Base-by-base conservation (phyloP, 2,329 filamentous ascomycete genomes). In the Endoconidiophora polonica region DNA sequence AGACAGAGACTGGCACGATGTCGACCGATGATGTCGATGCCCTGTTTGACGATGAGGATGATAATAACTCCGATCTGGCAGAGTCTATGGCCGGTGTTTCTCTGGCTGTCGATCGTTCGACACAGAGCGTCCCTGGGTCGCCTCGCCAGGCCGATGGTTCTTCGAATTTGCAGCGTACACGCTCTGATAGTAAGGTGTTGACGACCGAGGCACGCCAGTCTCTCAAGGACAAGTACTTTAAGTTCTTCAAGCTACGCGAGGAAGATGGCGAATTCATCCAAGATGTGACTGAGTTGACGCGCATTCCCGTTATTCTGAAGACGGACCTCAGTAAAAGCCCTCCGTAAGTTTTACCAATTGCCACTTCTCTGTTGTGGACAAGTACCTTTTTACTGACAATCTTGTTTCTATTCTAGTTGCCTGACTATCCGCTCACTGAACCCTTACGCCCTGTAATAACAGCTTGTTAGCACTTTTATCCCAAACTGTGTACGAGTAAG, bases 291-390 rank as follows among this genome's bases (percentile, higher is more conserved):
- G 91, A 98, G 72, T 95, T 98, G 88, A 90, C 86, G 41, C 77
- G 90, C 58, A 84, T 98, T 54, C 91, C 91, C n/a, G 84, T 98
- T 57, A 94, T 98, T 63, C 70, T 98, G 61, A 96, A 94, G 80
- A 96, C 91, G 57, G 91, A 98, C 69, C 76, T 98, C 60, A 86
- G 75, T 69, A 98, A 98, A 84, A 96, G 90, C 70, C 91, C 91
- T 68, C 91, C 91, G 88, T 98, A 83, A 80, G 91, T 90, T 52
- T 44, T 36, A 36, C 37, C 26, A 10, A 20, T 44, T 37, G 37
- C 16, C 37, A 0, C 41, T 33, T 33, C 23, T 45, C n/a, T 26
- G 4, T 3, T 44, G 5, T 20, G 24, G 23, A 20, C 5, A 2
- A 22, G 42, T 1, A 36, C 18, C 40, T 6, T n/a, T 45, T 33